Evolutionary conservation across 805 yeast genomes (phyloP).

Genomic region (Barnettozyma sucrosica): DNA sequence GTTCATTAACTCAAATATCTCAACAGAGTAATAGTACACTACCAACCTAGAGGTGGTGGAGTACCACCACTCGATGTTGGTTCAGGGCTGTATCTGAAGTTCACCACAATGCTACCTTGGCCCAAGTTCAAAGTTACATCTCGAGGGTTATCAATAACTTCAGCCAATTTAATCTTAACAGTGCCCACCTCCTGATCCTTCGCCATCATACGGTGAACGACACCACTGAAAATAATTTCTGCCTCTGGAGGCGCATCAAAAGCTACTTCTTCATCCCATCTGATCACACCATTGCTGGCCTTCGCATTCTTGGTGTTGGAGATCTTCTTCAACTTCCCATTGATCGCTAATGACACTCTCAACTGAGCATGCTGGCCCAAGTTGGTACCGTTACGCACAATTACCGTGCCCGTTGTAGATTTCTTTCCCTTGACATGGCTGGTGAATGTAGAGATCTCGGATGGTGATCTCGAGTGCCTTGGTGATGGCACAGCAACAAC

Average conservation of each 20-base stretch:
- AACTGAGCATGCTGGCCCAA: constrained; percentile 42
- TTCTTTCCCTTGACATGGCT: constrained; percentile 15
- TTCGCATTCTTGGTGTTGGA: constrained; percentile 60
- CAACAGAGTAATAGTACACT: neutral
- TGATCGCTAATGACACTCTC: constrained; percentile 44
- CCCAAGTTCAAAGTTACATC: constrained; percentile 35
- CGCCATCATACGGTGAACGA: constrained; percentile 68
- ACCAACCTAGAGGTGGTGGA: constrained; percentile 21
- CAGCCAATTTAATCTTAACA: constrained; percentile 46
- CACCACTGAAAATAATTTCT: constrained; percentile 51
- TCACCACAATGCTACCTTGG: constrained; percentile 38
- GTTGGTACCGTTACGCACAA: constrained; percentile 43
- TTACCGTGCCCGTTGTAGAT: constrained; percentile 41
- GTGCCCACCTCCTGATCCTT: constrained; percentile 60
- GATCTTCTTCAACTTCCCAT: constrained; percentile 46
- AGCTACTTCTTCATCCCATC: constrained; percentile 59
- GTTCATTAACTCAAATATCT: too few relatives aligned
- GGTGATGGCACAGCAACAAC: constrained; percentile 9
- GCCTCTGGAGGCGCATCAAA: constrained; percentile 65
- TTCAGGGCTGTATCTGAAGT: constrained; percentile 32
- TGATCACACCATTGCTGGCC: constrained; percentile 37
- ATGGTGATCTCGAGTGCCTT: constrained; percentile 17
- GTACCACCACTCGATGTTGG: constrained; percentile 14
- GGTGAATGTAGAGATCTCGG: constrained; percentile 21
- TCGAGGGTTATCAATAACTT: constrained; percentile 41